phyloP scores from a whole-genome alignment of 1,284 basidiomycete genomes.

The Cryptococcus deneoformans region DNA sequence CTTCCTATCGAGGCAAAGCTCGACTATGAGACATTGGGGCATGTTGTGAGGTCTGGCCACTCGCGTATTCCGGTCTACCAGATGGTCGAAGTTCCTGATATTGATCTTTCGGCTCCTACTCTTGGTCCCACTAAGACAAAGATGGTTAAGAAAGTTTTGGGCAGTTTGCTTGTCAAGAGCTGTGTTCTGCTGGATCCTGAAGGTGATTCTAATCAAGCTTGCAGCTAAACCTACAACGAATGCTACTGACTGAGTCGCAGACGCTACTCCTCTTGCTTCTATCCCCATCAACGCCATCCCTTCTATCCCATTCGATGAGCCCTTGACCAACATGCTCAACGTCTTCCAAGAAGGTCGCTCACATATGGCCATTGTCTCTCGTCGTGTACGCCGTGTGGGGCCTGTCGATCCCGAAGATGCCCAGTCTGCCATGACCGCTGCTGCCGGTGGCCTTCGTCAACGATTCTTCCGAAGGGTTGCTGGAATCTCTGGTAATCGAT shows the following conservation, averaged over 20 bases:
- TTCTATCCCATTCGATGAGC: conserved; percentile 79
- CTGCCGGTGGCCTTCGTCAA: conserved; percentile 52
- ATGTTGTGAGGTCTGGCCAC: conserved; percentile 73
- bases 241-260: conserved; percentile 45
- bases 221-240: neutral
- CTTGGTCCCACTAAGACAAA: conserved; percentile 43
- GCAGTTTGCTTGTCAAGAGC: conserved; percentile 75
- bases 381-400: conserved; percentile 48
- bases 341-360: conserved; percentile 84
- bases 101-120: conserved; percentile 26
- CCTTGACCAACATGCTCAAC: conserved; percentile 80
- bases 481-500: conserved; percentile 35
- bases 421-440: conserved; percentile 48
- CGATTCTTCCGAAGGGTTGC: conserved; percentile 35
- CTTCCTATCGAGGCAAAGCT: conserved; percentile 73
- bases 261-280: conserved; percentile 70
- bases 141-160: conserved; percentile 71
- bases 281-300: conserved; percentile 81
- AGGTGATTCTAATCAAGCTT: conserved; percentile 50
- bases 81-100: conserved; percentile 61
- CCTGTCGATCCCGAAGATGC: conserved; percentile 16
- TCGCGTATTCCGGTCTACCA: conserved; percentile 64
- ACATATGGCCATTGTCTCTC: conserved; percentile 86
- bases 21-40: conserved; percentile 71
- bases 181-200: conserved; percentile 87